A percentile compares a stretch with the other conserved stretches of the same genome.
Evolutionary conservation across 2,329 filamentous ascomycete species (phyloP).

Genomic region (Diaporthe citriasiana): DNA sequence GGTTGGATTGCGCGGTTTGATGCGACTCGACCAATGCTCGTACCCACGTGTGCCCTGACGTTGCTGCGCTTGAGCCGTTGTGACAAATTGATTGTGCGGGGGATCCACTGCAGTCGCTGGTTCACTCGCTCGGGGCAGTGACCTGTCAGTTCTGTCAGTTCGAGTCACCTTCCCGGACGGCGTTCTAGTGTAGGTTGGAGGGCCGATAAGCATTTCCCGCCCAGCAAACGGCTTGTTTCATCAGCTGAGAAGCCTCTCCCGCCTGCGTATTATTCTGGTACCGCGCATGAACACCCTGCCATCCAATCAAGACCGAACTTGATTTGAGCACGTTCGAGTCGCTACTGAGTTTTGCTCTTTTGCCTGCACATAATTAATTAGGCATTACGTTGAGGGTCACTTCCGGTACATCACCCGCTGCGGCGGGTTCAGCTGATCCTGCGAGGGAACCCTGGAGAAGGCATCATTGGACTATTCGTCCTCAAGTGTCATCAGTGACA

Average conservation of each 20-base stretch:
- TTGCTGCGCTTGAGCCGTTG: constrained; percentile 5
- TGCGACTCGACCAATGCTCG: constrained; percentile 26
- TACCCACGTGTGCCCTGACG: constrained; percentile 24
- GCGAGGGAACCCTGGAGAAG: neutral
- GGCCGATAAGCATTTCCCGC: constrained; percentile 16
- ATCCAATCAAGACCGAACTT: neutral
- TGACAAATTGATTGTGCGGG: constrained; percentile 28
- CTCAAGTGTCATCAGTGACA: neutral
- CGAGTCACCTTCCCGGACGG: neutral
- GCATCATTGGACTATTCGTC: neutral
- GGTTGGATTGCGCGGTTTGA: constrained; percentile 25
- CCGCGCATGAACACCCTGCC: neutral
- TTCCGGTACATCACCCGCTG: constrained; percentile 26
- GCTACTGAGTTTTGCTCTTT: neutral
- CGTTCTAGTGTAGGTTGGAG: neutral
- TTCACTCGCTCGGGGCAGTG: neutral
- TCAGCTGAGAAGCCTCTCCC: neutral
- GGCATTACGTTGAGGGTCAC: neutral
- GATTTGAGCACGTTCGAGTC: neutral
- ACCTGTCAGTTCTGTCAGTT: neutral
- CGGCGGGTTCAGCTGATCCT: neutral
- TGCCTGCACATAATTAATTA: neutral
- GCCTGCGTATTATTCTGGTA: neutral
- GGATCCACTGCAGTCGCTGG: neutral
- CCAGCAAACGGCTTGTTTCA: constrained; percentile 7